These are phyloP conservation scores for Penicillium alfredii DNA, from an alignment of 495 filamentous ascomycete species.

Conservation along the genomic window DNA sequence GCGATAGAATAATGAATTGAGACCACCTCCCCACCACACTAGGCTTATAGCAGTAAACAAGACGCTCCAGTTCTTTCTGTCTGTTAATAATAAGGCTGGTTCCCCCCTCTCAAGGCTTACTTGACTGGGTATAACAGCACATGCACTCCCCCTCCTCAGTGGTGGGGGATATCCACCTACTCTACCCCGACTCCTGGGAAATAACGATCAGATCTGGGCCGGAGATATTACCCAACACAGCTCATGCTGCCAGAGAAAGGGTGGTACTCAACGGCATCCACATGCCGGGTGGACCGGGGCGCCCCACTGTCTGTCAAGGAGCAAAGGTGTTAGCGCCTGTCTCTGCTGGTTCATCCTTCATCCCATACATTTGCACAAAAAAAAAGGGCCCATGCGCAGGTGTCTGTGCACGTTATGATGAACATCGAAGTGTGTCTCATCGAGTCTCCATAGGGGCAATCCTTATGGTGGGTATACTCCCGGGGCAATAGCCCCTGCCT, in stretches of 20 bases:
- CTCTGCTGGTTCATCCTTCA: conserved; percentile 15
- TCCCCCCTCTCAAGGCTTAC: conserved; percentile 7
- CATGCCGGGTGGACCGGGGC: neutral
- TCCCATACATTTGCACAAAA: conserved; percentile 17
- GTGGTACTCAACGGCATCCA: too few species aligned
- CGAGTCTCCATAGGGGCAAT: too few species aligned
- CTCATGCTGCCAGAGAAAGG: conserved; percentile 1
- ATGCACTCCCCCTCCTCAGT: too few species aligned
- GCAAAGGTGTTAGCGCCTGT: conserved; percentile 4
- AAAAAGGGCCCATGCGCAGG: conserved; percentile 4
- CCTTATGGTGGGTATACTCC: too few species aligned
- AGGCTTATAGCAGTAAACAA: too few species aligned
- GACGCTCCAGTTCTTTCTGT: too few species aligned
- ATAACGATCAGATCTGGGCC: conserved; percentile 10
- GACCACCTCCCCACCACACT: too few species aligned
- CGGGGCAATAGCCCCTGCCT: too few species aligned
- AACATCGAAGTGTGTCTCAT: too few species aligned
- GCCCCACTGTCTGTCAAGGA: conserved; percentile 13
- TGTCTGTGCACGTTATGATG: too few species aligned
- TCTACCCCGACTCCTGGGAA: conserved; percentile 9
- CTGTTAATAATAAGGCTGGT: neutral
- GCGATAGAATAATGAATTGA: too few species aligned
- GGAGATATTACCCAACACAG: conserved; percentile 12
- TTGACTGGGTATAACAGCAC: conserved; percentile 8
- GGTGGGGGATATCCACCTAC: conserved; percentile 7